phyloP scores from a whole-genome alignment of 257 asterid species.

The Scutellaria galericulata region DNA sequence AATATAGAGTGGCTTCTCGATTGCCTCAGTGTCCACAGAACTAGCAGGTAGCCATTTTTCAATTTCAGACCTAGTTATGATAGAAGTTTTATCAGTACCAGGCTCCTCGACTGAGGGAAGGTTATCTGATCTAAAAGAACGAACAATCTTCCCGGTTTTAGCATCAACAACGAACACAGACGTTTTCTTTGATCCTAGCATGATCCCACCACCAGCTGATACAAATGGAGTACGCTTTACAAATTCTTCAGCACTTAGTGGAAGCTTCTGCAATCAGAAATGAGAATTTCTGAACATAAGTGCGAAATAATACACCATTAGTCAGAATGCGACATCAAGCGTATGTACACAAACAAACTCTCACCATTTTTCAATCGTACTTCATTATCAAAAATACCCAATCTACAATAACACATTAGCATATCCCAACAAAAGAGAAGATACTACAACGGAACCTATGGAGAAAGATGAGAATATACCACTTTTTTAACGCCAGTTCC shows the following conservation, averaged over 20 bases:
- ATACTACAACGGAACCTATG: no score
- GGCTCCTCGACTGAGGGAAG: slow-evolving; percentile 45
- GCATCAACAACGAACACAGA: slow-evolving; percentile 75
- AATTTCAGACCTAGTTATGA: slow-evolving; percentile 48
- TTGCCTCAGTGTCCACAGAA: slow-evolving; percentile 41
- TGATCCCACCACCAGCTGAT: slow-evolving; percentile 68
- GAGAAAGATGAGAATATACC: slow-evolving; percentile 45
- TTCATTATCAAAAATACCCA: no score
- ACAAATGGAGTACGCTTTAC: slow-evolving; percentile 69
- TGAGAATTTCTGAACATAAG: slow-evolving; percentile 17
- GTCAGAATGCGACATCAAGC: background rate
- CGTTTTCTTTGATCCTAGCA: slow-evolving; percentile 83
- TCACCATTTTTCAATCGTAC: no score
- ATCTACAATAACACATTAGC: no score
- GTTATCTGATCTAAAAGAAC: slow-evolving; percentile 60
- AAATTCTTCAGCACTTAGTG: slow-evolving; percentile 67
- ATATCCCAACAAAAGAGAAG: no score
- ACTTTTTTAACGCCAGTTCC: slow-evolving; percentile 60
- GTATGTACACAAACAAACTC: no score
- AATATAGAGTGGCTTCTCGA: slow-evolving; percentile 66
- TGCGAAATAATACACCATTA: background rate
- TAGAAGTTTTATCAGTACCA: slow-evolving; percentile 53
- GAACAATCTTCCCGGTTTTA: slow-evolving; percentile 70
- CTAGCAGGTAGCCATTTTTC: slow-evolving; percentile 56
- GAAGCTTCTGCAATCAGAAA: slow-evolving; percentile 57